These are phyloP conservation scores for Trebouxia sp. DNA, from an alignment of 139 green algal species.

Conservation along the genomic window DNA sequence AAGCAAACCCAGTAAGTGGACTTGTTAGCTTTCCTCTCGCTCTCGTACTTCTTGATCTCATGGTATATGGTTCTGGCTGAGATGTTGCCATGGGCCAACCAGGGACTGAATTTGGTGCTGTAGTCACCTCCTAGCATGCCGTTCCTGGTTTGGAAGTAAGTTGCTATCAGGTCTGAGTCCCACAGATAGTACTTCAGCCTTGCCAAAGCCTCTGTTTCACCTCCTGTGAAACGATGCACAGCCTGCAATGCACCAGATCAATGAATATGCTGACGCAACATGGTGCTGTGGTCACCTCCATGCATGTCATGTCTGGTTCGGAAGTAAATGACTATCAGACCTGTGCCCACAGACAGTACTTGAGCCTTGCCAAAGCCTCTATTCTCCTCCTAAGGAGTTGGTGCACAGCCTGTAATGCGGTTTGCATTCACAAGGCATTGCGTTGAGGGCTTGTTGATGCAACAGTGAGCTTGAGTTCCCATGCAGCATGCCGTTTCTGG, in stretches of 20 bases:
- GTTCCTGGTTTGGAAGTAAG: slow-evolving; percentile 87
- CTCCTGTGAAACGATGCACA: slow-evolving; percentile 85
- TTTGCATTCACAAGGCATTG: too few relatives aligned
- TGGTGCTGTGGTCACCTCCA: slow-evolving; percentile 91
- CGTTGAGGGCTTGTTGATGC: slow-evolving; percentile 31
- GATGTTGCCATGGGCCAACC: slow-evolving; percentile 91
- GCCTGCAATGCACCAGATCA: slow-evolving; percentile 33
- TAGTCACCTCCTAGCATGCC: slow-evolving; percentile 96
- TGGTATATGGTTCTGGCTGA: slow-evolving; percentile 75
- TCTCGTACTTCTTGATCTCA: slow-evolving; percentile 89
- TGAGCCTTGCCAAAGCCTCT: slow-evolving; percentile 79
- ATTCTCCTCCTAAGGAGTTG: slow-evolving; percentile 89
- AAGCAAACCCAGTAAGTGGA: slow-evolving; percentile 94
- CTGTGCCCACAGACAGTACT: slow-evolving; percentile 92
- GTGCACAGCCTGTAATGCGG: slow-evolving; percentile 59
- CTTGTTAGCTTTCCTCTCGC: slow-evolving; percentile 81
- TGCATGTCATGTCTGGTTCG: slow-evolving; percentile 92
- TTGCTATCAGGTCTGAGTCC: slow-evolving; percentile 72
- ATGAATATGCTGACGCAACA: slow-evolving; percentile 64
- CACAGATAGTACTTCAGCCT: slow-evolving; percentile 95
- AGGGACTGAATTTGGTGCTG: slow-evolving; percentile 92
- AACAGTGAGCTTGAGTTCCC: slow-evolving; percentile 94
- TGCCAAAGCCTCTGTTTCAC: slow-evolving; percentile 84
- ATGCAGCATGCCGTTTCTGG: slow-evolving; percentile 92
- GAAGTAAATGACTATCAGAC: slow-evolving; percentile 76